Evolutionary conservation across 768 basidiomycete species (phyloP).

Genomic region (Cystobasidiopsis lactophilus): DNA sequence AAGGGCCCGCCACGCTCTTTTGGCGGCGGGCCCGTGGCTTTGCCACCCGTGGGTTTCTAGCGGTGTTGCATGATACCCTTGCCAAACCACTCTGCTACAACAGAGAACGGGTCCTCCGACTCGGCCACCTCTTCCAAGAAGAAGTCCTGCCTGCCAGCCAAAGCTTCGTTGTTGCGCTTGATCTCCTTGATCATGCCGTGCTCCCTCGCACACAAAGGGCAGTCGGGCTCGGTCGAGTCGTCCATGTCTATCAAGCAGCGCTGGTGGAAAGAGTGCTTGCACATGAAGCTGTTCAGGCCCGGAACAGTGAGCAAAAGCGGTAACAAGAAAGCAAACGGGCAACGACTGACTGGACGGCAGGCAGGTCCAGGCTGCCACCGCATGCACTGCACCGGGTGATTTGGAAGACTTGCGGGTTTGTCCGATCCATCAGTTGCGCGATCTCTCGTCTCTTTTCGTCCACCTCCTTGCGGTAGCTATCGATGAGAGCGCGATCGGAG

Average conservation of each 20-base stretch:
- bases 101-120: background rate
- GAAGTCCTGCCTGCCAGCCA: constrained; percentile 33
- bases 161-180: constrained; percentile 54
- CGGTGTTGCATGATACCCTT: no score
- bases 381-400: constrained; percentile 82
- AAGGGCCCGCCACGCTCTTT: no score
- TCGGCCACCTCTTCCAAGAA: constrained; percentile 19
- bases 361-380: constrained; percentile 70
- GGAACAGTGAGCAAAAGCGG: no score
- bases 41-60: no score
- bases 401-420: constrained; percentile 70
- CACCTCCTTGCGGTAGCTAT: constrained; percentile 76
- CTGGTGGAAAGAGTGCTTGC: constrained; percentile 89
- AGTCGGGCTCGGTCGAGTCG: constrained; percentile 31
- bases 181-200: constrained; percentile 81
- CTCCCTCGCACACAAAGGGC: constrained; percentile 65
- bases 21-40: no score
- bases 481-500: constrained; percentile 59
- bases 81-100: no score
- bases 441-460: constrained; percentile 57
- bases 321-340: background rate
- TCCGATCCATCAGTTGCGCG: constrained; percentile 51
- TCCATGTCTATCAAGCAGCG: constrained; percentile 31
- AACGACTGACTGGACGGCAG: constrained; percentile 41
- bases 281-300: constrained; percentile 78